These are phyloP conservation scores for Solanum virginianum DNA, from an alignment of 257 asterid species.

Conservation along the genomic window DNA sequence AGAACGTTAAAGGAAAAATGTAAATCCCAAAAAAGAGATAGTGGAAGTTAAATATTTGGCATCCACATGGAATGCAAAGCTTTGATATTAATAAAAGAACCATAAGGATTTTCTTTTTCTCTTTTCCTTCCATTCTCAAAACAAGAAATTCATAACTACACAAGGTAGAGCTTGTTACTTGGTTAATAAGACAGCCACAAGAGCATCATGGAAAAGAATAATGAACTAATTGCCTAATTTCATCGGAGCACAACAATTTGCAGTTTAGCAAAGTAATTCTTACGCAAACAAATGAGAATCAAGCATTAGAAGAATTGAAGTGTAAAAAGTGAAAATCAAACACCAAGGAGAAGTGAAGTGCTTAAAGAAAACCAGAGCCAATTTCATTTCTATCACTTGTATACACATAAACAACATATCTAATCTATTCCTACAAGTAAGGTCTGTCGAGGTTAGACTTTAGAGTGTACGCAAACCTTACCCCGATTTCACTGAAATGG, in stretches of 20 bases:
- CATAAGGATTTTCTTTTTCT: neutral
- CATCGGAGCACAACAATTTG: neutral
- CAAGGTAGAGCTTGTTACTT: neutral
- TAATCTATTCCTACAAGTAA: neutral
- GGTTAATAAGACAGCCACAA: neutral
- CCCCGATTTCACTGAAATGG: neutral
- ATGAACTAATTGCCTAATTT: neutral
- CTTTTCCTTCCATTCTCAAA: neutral
- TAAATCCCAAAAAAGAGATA: neutral
- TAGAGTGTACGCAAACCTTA: neutral
- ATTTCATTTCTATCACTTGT: neutral
- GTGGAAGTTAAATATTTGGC: neutral
- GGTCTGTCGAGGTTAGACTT: neutral
- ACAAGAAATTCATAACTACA: neutral
- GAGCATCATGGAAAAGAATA: neutral
- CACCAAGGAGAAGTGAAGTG: neutral
- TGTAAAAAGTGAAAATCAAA: neutral
- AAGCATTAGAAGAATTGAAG: neutral
- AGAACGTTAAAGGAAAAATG: neutral
- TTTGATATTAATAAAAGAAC: neutral
- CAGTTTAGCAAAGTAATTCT: neutral
- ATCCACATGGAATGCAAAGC: neutral
- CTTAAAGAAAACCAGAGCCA: neutral
- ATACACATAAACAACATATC: neutral
- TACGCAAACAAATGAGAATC: neutral